These are phyloP conservation scores for Parmales sp. DNA, from an alignment of 108 stramenopile species.

Conservation along the genomic window DNA sequence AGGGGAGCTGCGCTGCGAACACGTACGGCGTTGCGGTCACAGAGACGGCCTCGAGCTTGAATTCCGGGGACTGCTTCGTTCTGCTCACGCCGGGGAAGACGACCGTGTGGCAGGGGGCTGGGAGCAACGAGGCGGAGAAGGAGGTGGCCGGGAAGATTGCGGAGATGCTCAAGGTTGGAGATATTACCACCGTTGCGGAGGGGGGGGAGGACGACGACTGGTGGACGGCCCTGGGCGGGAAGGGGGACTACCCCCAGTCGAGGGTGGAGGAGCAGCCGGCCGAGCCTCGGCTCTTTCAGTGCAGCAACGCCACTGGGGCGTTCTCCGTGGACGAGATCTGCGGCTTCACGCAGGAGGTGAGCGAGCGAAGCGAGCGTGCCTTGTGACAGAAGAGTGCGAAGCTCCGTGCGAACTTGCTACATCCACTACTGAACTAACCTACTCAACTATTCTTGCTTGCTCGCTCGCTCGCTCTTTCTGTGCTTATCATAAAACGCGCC, in stretches of 20 bases:
- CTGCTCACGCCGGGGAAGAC: conserved; percentile 20
- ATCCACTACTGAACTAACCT: too few species aligned
- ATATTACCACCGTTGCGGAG: conserved; percentile 23
- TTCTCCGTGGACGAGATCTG: conserved; percentile 29
- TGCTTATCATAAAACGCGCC: too few species aligned
- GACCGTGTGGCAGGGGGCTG: conserved; percentile 30
- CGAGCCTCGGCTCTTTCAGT: conserved; percentile 37
- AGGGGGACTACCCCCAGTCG: conserved; percentile 34
- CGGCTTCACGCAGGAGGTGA: conserved; percentile 40
- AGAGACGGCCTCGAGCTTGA: conserved; percentile 26
- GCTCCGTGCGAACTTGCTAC: too few species aligned
- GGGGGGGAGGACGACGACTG: conserved; percentile 40
- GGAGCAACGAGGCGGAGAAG: conserved; percentile 29
- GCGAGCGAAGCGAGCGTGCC: too few species aligned
- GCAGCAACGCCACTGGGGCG: conserved; percentile 29
- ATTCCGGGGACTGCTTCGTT: conserved; percentile 44
- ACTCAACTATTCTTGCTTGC: too few species aligned
- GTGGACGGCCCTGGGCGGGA: conserved; percentile 40
- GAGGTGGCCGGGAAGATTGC: conserved; percentile 20
- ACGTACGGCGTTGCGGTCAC: conserved; percentile 38
- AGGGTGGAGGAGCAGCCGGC: conserved; percentile 14
- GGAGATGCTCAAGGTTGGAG: conserved; percentile 8
- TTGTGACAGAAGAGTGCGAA: too few species aligned
- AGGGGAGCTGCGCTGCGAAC: conserved; percentile 29
- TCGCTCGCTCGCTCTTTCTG: too few species aligned